Conservation (phyloP, 164 flowering plant genomes). For the Umbellularia californica region DNA sequence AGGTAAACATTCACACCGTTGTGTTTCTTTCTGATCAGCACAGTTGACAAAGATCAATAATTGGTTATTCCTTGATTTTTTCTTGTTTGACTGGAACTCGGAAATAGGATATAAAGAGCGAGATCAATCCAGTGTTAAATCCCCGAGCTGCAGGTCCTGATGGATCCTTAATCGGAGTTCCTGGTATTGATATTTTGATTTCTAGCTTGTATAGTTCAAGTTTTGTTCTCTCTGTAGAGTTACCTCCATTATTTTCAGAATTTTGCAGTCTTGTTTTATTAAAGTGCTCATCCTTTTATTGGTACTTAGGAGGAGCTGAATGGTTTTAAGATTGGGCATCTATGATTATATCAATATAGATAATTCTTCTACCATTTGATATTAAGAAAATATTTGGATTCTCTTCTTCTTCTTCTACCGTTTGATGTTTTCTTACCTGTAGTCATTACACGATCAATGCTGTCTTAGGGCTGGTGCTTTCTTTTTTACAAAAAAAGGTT, state of each 20-base stretch:
- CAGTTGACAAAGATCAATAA: not conserved
- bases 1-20: conserved; percentile 24
- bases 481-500: not conserved
- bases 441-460: not conserved
- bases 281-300: conserved; percentile 1
- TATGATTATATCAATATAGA: no score
- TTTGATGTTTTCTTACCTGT: not conserved
- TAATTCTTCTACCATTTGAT: no score
- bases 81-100: conserved; percentile 8
- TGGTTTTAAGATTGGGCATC: not conserved
- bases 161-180: conserved; percentile 70
- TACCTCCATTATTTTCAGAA: not conserved
- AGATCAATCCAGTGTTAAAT: conserved; percentile 59
- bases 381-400: no score
- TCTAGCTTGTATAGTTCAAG: not conserved
- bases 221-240: not conserved
- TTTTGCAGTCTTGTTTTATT: not conserved
- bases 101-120: conserved; percentile 63
- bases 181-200: conserved; percentile 40
- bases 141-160: conserved; percentile 66
- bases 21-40: not conserved
- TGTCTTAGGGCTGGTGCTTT: not conserved
- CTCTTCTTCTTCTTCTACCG: not conserved
- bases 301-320: not conserved
- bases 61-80: not conserved